phyloP scores from a whole-genome alignment of 75 land plant genomes.

The Adiantum capillusveneris region DNA sequence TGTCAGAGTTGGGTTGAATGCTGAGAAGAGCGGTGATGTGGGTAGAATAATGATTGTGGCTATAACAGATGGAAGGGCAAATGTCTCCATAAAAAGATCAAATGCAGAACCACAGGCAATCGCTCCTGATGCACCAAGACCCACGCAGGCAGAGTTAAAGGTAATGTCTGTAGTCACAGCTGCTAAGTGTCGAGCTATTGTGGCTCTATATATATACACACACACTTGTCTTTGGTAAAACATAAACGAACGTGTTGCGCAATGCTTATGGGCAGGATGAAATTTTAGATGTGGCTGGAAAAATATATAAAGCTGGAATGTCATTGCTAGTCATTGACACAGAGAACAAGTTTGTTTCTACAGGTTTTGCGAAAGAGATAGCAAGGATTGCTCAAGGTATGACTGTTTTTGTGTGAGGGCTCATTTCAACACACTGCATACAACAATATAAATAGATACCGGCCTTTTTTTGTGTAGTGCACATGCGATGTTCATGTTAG shows the following conservation, averaged over 20 bases:
- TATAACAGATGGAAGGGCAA: constrained; percentile 95
- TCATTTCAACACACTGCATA: no score
- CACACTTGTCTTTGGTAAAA: no score
- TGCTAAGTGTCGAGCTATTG: no score
- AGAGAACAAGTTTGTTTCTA: constrained; percentile 97
- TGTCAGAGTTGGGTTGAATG: constrained; percentile 94
- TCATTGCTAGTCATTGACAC: constrained; percentile 97
- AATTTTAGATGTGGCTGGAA: constrained; percentile 94
- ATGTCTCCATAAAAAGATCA: constrained; percentile 84
- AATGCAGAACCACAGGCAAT: constrained; percentile 68
- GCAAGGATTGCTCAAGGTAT: constrained; percentile 96
- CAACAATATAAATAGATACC: no score
- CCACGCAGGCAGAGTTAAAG: constrained; percentile 84
- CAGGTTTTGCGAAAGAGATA: constrained; percentile 98
- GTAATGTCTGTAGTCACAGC: no score
- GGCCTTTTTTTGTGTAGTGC: no score
- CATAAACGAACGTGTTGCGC: not conserved
- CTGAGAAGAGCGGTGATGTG: constrained; percentile 99
- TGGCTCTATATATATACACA: no score
- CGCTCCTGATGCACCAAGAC: constrained; percentile 74
- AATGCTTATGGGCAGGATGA: constrained; percentile 51
- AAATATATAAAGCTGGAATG: constrained; percentile 96
- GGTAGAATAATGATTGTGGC: constrained; percentile 98
- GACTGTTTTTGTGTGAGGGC: no score
- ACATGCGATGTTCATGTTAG: no score